These are phyloP conservation scores for Monosporozyma servazzii DNA, from an alignment of 805 yeast species.

Conservation along the genomic window DNA sequence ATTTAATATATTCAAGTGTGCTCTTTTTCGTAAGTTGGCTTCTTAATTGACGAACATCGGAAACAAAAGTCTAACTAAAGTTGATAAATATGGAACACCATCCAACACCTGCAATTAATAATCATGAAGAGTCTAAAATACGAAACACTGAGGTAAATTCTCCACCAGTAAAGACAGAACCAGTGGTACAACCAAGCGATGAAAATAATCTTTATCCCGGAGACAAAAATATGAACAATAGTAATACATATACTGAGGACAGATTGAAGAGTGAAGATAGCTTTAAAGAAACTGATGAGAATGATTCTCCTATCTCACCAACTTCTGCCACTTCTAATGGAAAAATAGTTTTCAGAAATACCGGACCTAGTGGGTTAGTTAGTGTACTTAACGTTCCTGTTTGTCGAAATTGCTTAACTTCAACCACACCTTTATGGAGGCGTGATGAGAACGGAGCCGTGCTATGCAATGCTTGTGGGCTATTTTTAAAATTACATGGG, in stretches of 20 bases:
- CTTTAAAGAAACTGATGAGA: neutral
- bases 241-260: neutral
- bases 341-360: conserved; percentile 3
- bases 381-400: conserved; percentile 36
- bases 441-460: conserved; percentile 87
- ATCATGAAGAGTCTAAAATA: neutral
- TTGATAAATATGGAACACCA: neutral
- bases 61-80: neutral
- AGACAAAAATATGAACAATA: neutral
- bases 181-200: neutral
- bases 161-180: neutral
- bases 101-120: neutral
- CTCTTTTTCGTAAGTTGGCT: neutral
- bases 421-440: conserved; percentile 92
- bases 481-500: conserved; percentile 82
- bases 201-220: neutral
- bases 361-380: conserved; percentile 1
- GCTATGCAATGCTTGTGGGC: conserved; percentile 89
- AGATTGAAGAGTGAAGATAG: neutral
- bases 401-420: conserved; percentile 86
- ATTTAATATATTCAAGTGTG: neutral
- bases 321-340: neutral
- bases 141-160: neutral
- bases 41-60: neutral
- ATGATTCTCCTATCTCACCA: neutral